Evolutionary conservation across 192 early-diverging fungal genomes (phyloP), one percentile per base, ranked within the genome.

Genomic region (Borealophlyctis nickersoniae): DNA sequence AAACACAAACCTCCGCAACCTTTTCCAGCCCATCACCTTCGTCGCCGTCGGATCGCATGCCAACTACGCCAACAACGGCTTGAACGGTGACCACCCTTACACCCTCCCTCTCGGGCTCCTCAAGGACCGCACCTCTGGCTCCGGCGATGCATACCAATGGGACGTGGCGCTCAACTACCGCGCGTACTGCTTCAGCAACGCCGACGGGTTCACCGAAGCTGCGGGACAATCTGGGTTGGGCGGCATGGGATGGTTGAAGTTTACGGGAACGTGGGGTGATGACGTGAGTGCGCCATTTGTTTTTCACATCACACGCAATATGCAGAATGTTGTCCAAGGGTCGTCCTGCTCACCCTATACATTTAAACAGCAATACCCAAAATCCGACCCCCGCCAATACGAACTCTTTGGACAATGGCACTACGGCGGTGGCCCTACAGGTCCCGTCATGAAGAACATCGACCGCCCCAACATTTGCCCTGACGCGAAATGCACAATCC

Each of bases 41-140:
- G 56, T 59, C n/a, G 65, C 65, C 11, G 4, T 5, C 3, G 65
- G 65, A 11, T 49, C 56, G 2, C 65, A 66, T 33, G 65, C 65
- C 22, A 66, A 66, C 49, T 66, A 66, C 33, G 36, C 56, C 49
- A 66, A 58, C 29, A 66, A 66, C 28, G 65, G 65, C 2, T n/a
- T n/a, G 13, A 32, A 57, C 14, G 65, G 65, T 1, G 34, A 59
- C 11, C 65, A 66, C 36, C 56, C 65, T 11, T 66, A 66, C 49
- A 2, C 26, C 34, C 22, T 66, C 36, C 56, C 65, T n/a, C 52
- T 66, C 11, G 65, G 65, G 9, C 4, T 66, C 28, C 2, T 66
- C 1, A 19, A 22, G 1, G 65, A 66, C 7, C 4, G 14, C 2
- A 66, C 65, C 0, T 30, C 45, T 1, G 29, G 32, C 28, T 35